Percentiles rank a stretch among this genome's conserved stretches.
Conservation (phyloP, 2,329 filamentous ascomycete genomes). For the Fonsecaea nubica region DNA sequence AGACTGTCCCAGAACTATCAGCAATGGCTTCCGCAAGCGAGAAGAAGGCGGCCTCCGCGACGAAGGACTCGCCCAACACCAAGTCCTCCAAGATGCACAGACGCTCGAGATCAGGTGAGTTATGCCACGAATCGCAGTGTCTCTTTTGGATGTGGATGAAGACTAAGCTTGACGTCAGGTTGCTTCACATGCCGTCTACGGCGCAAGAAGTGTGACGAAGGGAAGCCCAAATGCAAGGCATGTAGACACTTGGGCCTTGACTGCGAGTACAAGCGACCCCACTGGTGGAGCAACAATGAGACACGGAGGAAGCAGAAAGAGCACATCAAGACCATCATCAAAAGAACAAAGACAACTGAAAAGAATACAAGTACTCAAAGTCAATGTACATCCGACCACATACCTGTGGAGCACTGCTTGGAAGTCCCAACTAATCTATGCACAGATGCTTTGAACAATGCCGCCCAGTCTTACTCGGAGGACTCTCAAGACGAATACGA, state of each 20-base stretch:
- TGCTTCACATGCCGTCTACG: conserved; percentile 72
- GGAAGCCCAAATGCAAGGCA: conserved; percentile 67
- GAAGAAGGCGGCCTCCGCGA: conserved; percentile 39
- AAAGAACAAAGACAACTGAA: conserved; percentile 91
- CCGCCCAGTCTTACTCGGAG: conserved; percentile 71
- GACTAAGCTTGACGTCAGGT: conserved; percentile 50
- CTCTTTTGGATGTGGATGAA: background rate
- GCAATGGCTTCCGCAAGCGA: conserved; percentile 37
- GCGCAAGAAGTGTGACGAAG: conserved; percentile 74
- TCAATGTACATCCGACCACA: conserved; percentile 31
- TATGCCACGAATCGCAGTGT: conserved; percentile 26
- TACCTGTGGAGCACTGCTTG: background rate
- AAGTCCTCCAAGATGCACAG: conserved; percentile 80
- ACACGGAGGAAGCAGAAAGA: conserved; percentile 87
- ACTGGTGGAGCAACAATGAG: conserved; percentile 97
- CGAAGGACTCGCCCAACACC: conserved; percentile 44
- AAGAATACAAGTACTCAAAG: conserved; percentile 68
- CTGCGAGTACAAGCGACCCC: conserved; percentile 95
- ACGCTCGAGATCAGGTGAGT: conserved; percentile 90
- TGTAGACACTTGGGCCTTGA: conserved; percentile 76
- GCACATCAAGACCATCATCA: conserved; percentile 95
- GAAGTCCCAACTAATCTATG: conserved; percentile 15
- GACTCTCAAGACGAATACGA: conserved; percentile 76
- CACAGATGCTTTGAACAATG: conserved; percentile 27
- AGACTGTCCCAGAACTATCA: conserved; percentile 3